Evolutionary conservation across 2,329 filamentous ascomycete species (phyloP).

Genomic region (Fusarium siculi): DNA sequence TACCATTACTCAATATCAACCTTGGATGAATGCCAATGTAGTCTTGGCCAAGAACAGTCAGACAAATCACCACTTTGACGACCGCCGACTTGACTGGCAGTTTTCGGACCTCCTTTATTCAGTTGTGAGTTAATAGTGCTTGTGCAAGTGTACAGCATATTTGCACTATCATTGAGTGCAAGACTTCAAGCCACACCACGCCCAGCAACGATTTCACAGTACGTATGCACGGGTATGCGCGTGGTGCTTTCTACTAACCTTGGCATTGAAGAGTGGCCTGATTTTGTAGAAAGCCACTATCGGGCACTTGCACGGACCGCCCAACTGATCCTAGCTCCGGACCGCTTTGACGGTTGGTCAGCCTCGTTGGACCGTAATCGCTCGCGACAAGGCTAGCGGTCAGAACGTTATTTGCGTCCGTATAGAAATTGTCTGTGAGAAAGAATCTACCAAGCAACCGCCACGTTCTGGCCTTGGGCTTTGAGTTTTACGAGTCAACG

Average conservation of each 20-base stretch:
- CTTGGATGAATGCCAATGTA: neutral
- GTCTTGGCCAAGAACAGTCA: neutral
- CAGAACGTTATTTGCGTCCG: neutral
- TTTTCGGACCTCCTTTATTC: neutral
- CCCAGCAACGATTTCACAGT: constrained; percentile 31
- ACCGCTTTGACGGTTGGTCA: constrained; percentile 22
- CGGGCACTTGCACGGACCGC: constrained; percentile 22
- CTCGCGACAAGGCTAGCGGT: constrained; percentile 23
- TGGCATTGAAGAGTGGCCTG: constrained; percentile 37
- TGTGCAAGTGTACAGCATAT: neutral
- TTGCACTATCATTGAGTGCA: constrained; percentile 4
- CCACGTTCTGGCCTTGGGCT: neutral
- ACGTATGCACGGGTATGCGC: neutral
- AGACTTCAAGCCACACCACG: constrained; percentile 38
- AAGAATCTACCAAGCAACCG: constrained; percentile 11
- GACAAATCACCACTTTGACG: neutral
- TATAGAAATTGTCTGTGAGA: neutral
- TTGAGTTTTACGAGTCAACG: constrained; percentile 18
- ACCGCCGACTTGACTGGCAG: neutral
- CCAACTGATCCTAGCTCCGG: constrained; percentile 24
- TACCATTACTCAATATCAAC: neutral
- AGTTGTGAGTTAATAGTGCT: neutral
- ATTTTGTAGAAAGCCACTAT: constrained; percentile 36
- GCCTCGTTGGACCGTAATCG: constrained; percentile 12
- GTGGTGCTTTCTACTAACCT: constrained; percentile 18